Base-by-base conservation (phyloP, 768 basidiomycete genomes). In the Pholiota conissans region DNA sequence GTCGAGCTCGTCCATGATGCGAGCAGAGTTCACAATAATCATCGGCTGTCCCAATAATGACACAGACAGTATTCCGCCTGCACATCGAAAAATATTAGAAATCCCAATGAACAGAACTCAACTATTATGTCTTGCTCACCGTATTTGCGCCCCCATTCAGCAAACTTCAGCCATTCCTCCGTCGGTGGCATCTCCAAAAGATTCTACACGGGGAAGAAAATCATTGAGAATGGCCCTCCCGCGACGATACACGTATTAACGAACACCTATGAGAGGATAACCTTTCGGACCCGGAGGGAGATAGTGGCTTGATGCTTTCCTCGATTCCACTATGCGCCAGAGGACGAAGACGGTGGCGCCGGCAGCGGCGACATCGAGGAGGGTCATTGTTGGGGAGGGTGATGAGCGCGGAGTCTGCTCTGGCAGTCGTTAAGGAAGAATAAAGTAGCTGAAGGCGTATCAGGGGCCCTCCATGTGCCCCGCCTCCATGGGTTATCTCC, bases 111-210 rank as follows among this genome's bases (percentile, higher is more conserved):
- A 24, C 26, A 16, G 11, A 8, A 18, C 10, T 27, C 9, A 5
- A 24, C 20, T n/a, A n/a, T n/a, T n/a, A 47, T 2, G 22, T 7
- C 64, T n/a, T 26, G 14, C 74, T 1, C 46, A 79, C 84, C 83
- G 60, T 77, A 85, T 69, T 78, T 77, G n/a, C 70, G 69, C 2
- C 82, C 78, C 79, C 84, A 79, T 40, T 83, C 75, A 5, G 81
- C 69, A 58, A 76, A 83, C 1, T 73, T 77, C 22, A 79, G 61
- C 82, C 82, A 84, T 29, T 76, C 76, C 39, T 76, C 72, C 26
- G 69, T 60, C 0, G 66, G 59, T 0, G 83, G 79, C 73, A 84
- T 75, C 52, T 80, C 75, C 18, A 74, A 64, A 11, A 80, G 68
- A 70, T 81, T 85, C 80, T 82, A 47, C 26, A 54, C 11, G 18